Evolutionary conservation across 2,329 filamentous ascomycete genomes (phyloP), one percentile per base, ranked within the genome.

Genomic region (Aspergillus alliaceus): DNA sequence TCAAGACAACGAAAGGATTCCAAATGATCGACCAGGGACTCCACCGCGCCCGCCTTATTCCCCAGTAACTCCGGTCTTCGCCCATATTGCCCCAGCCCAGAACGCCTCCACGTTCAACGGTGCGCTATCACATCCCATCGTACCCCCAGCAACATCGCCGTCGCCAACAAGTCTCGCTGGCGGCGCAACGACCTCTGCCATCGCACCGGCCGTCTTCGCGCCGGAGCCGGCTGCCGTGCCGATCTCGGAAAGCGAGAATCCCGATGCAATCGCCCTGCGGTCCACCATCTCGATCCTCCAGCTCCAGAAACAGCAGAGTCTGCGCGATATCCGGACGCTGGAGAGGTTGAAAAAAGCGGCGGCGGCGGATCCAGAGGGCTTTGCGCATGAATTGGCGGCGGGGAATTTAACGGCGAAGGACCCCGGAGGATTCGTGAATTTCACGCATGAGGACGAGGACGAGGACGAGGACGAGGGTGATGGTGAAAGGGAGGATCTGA

Each of bases 251-350:
- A 77, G 76, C 53, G 75, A 78, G 54, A 96, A 96, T 69, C 87
- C 91, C 7, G 93, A 98, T 78, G 91, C 89, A 24, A 88, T 97
- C 59, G 93, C 93, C 5, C 82, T 97, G 58, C 87, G 89, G 63
- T 90, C 90, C 25, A 90, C 93, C 46, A 91, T 97, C 59, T 89
- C 90, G 8, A 87, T 96, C 51, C 80, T 98, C 47, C 91, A 96
- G 76, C 82, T 96, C 63, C 93, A 98, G 78, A 87, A 87, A 62
- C 86, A 88, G 68, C 90, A 89, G 71, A 91, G 91, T 39, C 79
- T 86, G 50, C 83, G 84, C 47, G 93, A 97, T 75, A 87, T 97
- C 51, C 83, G 84, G 64, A 78, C 83, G 0, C 80, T 97, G 32
- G 84, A 87, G 64, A 79, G 80, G 56, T 84, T 90, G 66, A 93